A percentile compares a stretch with the other conserved stretches of the same genome.
phyloP scores from a whole-genome alignment of 164 flowering plant species.

The Euptelea pleiosperma region DNA sequence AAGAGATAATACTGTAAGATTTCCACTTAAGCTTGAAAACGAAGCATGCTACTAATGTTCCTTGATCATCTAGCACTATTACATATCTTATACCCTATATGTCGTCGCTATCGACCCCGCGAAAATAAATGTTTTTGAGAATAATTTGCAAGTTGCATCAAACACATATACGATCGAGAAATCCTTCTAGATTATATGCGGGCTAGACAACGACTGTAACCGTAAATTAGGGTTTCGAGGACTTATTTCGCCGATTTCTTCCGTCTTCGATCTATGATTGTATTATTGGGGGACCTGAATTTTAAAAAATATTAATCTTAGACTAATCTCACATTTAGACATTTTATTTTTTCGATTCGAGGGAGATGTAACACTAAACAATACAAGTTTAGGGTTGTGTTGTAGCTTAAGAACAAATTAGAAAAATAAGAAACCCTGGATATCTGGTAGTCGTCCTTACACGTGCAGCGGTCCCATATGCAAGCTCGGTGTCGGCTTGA shows the following conservation, averaged over 20 bases:
- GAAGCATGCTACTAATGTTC: constrained; percentile 25
- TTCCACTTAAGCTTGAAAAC: constrained; percentile 14
- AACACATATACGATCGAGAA: neutral
- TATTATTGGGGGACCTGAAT: neutral
- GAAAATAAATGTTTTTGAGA: no score
- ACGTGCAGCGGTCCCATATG: constrained; percentile 48
- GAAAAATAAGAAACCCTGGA: constrained; percentile 10
- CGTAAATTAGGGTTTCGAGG: constrained; percentile 6
- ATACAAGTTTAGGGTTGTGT: no score
- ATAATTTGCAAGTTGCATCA: neutral
- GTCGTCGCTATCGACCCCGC: constrained; percentile 14
- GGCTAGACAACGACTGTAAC: no score
- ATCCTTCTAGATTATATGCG: no score
- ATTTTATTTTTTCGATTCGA: no score
- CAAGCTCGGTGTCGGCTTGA: constrained; percentile 51
- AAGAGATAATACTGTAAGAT: neutral
- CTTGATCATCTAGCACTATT: constrained; percentile 27
- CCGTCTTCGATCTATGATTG: no score
- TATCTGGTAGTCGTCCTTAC: constrained; percentile 28
- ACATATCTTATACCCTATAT: constrained; percentile 6
- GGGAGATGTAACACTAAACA: no score
- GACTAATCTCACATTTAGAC: constrained; percentile 4
- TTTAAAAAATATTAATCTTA: neutral
- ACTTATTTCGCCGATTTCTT: no score
- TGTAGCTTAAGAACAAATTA: no score